Percentiles rank a stretch among this genome's conserved stretches.
Evolutionary conservation across 2,329 filamentous ascomycete species (phyloP).

Genomic region (Coleophoma eucalyptorum): DNA sequence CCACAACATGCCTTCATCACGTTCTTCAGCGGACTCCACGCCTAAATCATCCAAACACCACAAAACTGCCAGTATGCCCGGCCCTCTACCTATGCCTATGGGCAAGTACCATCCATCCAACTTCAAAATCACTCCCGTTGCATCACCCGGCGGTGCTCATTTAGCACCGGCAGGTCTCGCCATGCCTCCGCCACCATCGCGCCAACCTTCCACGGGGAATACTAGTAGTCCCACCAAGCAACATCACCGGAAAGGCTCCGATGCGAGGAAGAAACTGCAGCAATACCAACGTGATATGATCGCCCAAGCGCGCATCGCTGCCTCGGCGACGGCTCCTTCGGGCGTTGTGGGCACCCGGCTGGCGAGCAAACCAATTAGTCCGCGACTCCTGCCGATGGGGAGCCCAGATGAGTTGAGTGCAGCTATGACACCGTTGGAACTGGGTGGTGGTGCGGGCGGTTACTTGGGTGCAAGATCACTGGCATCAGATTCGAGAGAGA

Average conservation of each 20-base stretch:
- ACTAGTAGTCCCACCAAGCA: constrained; percentile 28
- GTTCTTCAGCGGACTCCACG: constrained; percentile 31
- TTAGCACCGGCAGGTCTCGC: constrained; percentile 23
- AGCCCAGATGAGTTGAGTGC: constrained; percentile 43
- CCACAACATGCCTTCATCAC: constrained; percentile 17
- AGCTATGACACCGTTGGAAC: constrained; percentile 56
- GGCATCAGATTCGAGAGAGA: neutral
- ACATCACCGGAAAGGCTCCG: constrained; percentile 34
- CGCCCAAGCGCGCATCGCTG: constrained; percentile 47
- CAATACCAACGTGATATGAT: constrained; percentile 62
- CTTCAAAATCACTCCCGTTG: constrained; percentile 40
- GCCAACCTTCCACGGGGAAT: constrained; percentile 20
- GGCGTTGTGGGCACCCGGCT: neutral
- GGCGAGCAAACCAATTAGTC: constrained; percentile 43
- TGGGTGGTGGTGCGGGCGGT: constrained; percentile 31
- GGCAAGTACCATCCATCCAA: constrained; percentile 64
- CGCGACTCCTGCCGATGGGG: constrained; percentile 47
- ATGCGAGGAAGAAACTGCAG: constrained; percentile 47
- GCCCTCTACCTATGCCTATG: constrained; percentile 38
- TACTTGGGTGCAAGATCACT: neutral
- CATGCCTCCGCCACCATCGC: constrained; percentile 11
- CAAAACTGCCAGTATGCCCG: constrained; percentile 6
- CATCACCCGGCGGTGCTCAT: constrained; percentile 12
- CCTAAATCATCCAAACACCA: constrained; percentile 8
- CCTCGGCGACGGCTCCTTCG: neutral